Base-by-base conservation (phyloP, 2,329 filamentous ascomycete genomes). In the Colletotrichum eremochloae region DNA sequence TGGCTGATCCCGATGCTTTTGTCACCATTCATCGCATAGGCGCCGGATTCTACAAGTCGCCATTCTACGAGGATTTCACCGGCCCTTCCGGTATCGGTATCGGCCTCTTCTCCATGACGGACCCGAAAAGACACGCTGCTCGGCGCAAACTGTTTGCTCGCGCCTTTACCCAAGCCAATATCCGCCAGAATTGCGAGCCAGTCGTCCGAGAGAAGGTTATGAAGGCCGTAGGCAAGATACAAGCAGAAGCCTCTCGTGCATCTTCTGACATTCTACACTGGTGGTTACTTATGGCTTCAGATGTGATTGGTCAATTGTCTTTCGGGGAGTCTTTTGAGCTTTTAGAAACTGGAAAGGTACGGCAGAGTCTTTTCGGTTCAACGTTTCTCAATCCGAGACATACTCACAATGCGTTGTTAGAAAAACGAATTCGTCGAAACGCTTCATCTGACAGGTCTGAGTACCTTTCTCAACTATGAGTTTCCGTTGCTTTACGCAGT, bases 251-350 rank as follows among this genome's bases (percentile, higher is more conserved):
- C 24, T 62, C 68, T 0, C 76, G 77, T 0, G 81, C 84, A 0
- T 78, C 72, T 0, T 81, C 79, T 0, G 87, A 90, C 71, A 77
- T 89, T 0, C 81, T 83, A 69, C 88, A 88, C 68, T 90, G 87
- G 87, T 87, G 82, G 79, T 76, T 84, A 7, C 88, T 87, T 64
- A 84, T 89, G 81, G 79, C 87, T 0, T 88, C 87, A 0, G 88
- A 90, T 75, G 78, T 88, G 0, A 87, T 89, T 62, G 86, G 84
- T 0, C 82, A 89, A 63, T 77, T 90, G 7, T 84, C 80, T 1
- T 90, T 90, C 76, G 88, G 88, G 0, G 83, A 89, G n/a, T 86
- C 86, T 0, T 89, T 90, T 69, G 77, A 79, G 0, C 85, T 86
- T 80, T 76, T 91, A 5, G 86, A 90, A 67, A 76, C 77, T 5